phyloP scores from a whole-genome alignment of 495 filamentous ascomycete genomes.

The Xylaria nigripes region DNA sequence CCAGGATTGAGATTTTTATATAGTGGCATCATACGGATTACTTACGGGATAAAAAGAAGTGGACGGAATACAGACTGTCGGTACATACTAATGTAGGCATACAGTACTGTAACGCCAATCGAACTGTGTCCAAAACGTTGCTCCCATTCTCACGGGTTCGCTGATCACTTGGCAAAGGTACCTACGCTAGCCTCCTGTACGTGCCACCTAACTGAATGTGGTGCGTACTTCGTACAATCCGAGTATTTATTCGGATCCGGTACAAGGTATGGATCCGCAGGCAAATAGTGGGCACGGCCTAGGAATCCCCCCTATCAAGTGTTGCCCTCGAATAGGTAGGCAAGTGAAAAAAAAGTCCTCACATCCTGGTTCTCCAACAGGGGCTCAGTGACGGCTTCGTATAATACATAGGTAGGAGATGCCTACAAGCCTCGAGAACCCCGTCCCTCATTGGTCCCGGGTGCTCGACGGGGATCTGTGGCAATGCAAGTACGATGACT shows the following conservation, averaged over 20 bases:
- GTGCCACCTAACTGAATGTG: neutral
- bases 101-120: neutral
- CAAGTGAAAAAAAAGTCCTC: neutral
- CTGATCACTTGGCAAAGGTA: neutral
- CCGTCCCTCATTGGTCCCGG: neutral
- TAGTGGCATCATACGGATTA: too few species aligned
- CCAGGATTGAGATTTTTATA: too few species aligned
- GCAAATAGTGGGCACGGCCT: neutral
- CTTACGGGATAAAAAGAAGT: too few species aligned
- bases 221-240: neutral
- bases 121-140: constrained; percentile 4
- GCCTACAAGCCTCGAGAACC: too few species aligned
- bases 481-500: too few species aligned
- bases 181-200: neutral
- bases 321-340: constrained; percentile 8
- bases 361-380: neutral
- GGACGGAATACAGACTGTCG: neutral
- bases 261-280: too few species aligned
- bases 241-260: too few species aligned
- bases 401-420: too few species aligned
- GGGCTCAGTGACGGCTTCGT: too few species aligned
- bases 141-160: constrained; percentile 7
- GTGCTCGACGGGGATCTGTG: too few species aligned
- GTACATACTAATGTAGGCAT: neutral
- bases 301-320: neutral